A percentile compares a stretch with the other conserved stretches of the same genome.
Conservation (phyloP, 352 stramenopile genomes). For the Pythium folliculosum region DNA sequence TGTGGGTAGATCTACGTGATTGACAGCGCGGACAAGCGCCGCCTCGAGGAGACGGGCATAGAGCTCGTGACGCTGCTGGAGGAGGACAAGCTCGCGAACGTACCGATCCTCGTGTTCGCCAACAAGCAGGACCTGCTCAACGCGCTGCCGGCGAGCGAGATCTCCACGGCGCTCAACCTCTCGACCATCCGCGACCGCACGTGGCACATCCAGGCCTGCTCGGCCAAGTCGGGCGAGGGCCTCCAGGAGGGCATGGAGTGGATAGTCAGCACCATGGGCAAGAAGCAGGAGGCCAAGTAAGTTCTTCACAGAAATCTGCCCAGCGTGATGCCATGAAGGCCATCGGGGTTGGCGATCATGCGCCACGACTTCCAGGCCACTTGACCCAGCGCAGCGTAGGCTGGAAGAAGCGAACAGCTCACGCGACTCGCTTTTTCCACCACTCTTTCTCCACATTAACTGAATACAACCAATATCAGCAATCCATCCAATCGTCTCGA, state of each 20-base stretch:
- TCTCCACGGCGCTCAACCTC: conserved; percentile 78
- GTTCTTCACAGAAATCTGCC: no score
- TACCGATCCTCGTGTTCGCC: conserved; percentile 94
- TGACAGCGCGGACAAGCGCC: conserved; percentile 90
- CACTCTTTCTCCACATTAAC: not conserved
- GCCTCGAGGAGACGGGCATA: conserved; percentile 93
- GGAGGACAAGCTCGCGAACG: conserved; percentile 93
- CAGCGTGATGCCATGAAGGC: no score
- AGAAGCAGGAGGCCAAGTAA: conserved; percentile 71
- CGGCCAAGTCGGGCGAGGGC: conserved; percentile 88
- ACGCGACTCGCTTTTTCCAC: not conserved
- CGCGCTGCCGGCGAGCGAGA: conserved; percentile 86
- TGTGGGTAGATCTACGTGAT: conserved; percentile 92
- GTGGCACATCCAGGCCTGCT: conserved; percentile 92
- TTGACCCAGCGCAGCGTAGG: no score
- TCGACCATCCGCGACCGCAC: conserved; percentile 83
- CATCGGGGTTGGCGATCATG: no score
- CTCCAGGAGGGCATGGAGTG: conserved; percentile 89
- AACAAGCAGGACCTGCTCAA: conserved; percentile 97
- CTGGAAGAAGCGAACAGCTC: no score
- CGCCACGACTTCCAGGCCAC: no score
- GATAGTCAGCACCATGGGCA: conserved; percentile 82
- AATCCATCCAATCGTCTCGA: no score
- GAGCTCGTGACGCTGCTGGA: conserved; percentile 93
- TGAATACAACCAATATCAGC: not conserved